Conservation (phyloP, 2,329 filamentous ascomycete species). For the Ophiostoma piceae region DNA sequence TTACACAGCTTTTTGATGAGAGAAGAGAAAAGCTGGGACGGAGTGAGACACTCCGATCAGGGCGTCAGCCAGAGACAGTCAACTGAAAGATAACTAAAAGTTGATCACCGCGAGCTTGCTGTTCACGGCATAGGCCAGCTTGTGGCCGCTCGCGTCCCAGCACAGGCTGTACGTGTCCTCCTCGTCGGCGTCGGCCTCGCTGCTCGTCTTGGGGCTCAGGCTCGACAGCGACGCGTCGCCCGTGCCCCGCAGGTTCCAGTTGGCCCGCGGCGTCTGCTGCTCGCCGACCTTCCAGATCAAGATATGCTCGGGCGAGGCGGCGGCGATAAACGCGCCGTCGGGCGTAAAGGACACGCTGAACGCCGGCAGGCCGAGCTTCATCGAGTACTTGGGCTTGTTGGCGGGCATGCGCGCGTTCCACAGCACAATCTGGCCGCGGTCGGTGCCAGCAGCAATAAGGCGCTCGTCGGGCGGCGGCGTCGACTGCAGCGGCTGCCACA, state of each 20-base stretch:
- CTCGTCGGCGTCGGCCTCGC: constrained; percentile 49
- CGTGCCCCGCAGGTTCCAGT: constrained; percentile 48
- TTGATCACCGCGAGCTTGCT: constrained; percentile 37
- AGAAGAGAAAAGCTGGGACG: neutral
- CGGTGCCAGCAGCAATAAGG: constrained; percentile 53
- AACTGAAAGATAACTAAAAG: constrained; percentile 24
- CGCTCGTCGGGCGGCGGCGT: constrained; percentile 44
- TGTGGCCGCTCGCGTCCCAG: constrained; percentile 59
- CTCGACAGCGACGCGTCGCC: constrained; percentile 44
- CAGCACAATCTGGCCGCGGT: constrained; percentile 45
- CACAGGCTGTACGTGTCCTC: constrained; percentile 57
- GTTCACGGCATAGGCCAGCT: constrained; percentile 59
- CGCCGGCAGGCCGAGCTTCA: constrained; percentile 55
- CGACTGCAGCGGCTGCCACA: constrained; percentile 54
- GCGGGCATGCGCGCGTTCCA: constrained; percentile 56
- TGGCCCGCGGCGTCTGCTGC: constrained; percentile 52
- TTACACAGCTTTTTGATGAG: constrained; percentile 2
- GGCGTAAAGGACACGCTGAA: constrained; percentile 58
- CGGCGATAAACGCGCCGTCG: constrained; percentile 58
- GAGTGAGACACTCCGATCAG: constrained; percentile 7
- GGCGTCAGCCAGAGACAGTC: neutral
- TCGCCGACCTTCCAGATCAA: constrained; percentile 62
- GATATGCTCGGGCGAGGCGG: constrained; percentile 53
- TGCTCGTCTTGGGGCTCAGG: constrained; percentile 51
- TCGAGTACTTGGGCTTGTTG: constrained; percentile 52